phyloP scores from a whole-genome alignment of 495 filamentous ascomycete species.

The Lophiostoma macrostomum region DNA sequence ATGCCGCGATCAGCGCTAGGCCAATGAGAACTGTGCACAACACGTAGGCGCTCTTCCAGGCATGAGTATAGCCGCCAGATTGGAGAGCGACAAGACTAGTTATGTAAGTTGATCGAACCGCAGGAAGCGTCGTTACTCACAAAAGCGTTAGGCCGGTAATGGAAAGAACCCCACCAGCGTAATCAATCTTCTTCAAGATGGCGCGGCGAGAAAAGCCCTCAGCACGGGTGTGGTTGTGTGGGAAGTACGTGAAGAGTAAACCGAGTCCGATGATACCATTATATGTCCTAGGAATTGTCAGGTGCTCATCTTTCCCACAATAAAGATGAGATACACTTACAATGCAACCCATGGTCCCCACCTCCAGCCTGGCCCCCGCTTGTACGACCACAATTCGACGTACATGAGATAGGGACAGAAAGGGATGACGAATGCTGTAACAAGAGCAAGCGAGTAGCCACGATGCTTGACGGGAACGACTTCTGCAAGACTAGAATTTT shows the following conservation, averaged over 20 bases:
- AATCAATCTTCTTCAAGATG: conserved; percentile 34
- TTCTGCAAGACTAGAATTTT: conserved; percentile 27
- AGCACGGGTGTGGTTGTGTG: conserved; percentile 30
- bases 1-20: conserved; percentile 54
- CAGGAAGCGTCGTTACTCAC: conserved; percentile 11
- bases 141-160: conserved; percentile 34
- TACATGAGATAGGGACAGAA: conserved; percentile 37
- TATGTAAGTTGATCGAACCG: background rate
- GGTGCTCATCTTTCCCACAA: background rate
- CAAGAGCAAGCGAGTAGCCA: conserved; percentile 33
- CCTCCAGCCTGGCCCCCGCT: conserved; percentile 23
- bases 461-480: conserved; percentile 34
- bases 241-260: conserved; percentile 34
- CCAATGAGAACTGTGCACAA: conserved; percentile 79
- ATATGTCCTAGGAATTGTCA: conserved; percentile 27
- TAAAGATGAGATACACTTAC: conserved; percentile 10
- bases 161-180: conserved; percentile 32
- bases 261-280: conserved; percentile 31
- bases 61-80: conserved; percentile 56
- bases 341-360: conserved; percentile 36
- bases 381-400: conserved; percentile 27
- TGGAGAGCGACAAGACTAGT: conserved; percentile 35
- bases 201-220: conserved; percentile 29
- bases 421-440: conserved; percentile 36
- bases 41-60: conserved; percentile 71